Conservation (phyloP, 495 filamentous ascomycete species). For the Penicillium subrubescens region DNA sequence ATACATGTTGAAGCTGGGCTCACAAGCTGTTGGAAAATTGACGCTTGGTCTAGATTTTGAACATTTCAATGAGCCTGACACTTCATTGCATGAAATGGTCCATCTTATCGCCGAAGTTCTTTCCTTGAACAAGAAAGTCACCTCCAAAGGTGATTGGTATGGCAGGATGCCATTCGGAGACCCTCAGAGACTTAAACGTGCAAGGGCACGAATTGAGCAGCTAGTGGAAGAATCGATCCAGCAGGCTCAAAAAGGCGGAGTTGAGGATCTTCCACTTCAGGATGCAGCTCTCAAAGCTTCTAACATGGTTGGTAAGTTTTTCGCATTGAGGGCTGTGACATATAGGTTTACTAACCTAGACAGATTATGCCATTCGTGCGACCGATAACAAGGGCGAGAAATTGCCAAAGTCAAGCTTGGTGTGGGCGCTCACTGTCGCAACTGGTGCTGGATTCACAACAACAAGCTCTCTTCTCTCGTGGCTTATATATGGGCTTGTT, state of each 20-base stretch:
- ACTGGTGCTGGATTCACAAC: conserved; percentile 59
- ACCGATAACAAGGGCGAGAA: conserved; percentile 55
- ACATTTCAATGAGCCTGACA: conserved; percentile 50
- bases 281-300: conserved; percentile 53
- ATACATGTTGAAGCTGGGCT: conserved; percentile 61
- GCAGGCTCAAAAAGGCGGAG: conserved; percentile 29
- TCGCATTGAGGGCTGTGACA: neutral
- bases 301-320: conserved; percentile 44
- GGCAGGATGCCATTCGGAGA: conserved; percentile 53
- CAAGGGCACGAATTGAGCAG: conserved; percentile 29
- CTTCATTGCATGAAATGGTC: conserved; percentile 46
- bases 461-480: conserved; percentile 53
- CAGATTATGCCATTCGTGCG: conserved; percentile 51
- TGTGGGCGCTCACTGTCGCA: conserved; percentile 34
- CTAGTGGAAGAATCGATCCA: conserved; percentile 44
- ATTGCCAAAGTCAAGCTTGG: conserved; percentile 42
- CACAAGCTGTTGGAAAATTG: conserved; percentile 55
- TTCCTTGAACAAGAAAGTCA: conserved; percentile 55
- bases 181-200: conserved; percentile 36
- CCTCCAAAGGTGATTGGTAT: conserved; percentile 53
- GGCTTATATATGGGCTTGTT: conserved; percentile 53
- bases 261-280: conserved; percentile 47
- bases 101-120: conserved; percentile 42
- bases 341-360: neutral
- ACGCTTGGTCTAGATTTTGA: conserved; percentile 53